Evolutionary conservation across 2,329 filamentous ascomycete genomes (phyloP).

Genomic region (Reticulascus tulasneorum): DNA sequence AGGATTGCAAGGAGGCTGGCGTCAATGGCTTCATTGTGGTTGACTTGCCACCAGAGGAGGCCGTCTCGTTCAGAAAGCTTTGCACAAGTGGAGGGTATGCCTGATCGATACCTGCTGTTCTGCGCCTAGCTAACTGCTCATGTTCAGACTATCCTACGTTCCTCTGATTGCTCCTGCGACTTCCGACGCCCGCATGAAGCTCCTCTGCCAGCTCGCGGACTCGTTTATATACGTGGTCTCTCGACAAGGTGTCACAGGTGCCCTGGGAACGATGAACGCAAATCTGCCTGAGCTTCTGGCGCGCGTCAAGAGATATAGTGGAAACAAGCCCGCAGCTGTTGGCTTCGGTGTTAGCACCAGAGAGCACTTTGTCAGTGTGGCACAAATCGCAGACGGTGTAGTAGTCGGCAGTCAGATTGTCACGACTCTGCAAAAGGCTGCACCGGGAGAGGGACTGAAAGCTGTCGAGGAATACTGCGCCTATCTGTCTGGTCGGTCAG

Average conservation of each 20-base stretch:
- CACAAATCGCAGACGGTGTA: conserved; percentile 82
- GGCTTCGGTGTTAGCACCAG: conserved; percentile 95
- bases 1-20: conserved; percentile 77
- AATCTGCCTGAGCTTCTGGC: conserved; percentile 77
- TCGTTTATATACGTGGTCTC: conserved; percentile 99
- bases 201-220: conserved; percentile 93
- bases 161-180: conserved; percentile 95
- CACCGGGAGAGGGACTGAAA: conserved; percentile 61
- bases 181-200: conserved; percentile 87
- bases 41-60: conserved; percentile 93
- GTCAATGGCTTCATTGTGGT: conserved; percentile 97
- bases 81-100: conserved; percentile 72
- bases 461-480: conserved; percentile 85
- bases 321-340: conserved; percentile 84
- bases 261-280: conserved; percentile 74
- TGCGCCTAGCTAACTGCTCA: conserved; percentile 1
- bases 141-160: conserved; percentile 76
- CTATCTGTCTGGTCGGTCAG: conserved; percentile 51
- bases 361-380: conserved; percentile 87
- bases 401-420: conserved; percentile 97
- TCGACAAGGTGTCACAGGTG: conserved; percentile 93
- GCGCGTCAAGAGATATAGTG: conserved; percentile 88
- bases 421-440: conserved; percentile 68
- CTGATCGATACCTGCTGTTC: too few relatives aligned
- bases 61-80: conserved; percentile 81